Evolutionary conservation across 306 rosid genomes (phyloP), one percentile per base, ranked within the genome.

Genomic region (Carpinus viminea): DNA sequence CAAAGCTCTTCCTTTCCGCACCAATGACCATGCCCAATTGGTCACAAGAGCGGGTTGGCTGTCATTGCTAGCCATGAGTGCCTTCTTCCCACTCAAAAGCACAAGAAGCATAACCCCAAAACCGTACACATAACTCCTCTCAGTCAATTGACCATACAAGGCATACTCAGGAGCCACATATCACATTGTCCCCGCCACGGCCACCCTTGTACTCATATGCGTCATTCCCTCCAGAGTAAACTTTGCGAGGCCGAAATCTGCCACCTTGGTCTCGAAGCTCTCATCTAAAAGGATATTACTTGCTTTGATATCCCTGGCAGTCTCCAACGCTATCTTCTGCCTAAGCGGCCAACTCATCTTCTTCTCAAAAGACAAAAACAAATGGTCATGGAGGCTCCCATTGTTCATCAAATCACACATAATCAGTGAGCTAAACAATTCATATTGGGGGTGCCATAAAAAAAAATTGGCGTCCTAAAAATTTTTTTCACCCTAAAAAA

Each of bases 81-180:
- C 98, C 73, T 92, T 92, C 87, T 72, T 93, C 78, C 99, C 99
- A 70, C 98, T 92, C 88, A 95, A 79, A 73, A 95, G 93, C 93
- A 93, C 99, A 54, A 95, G 96, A 60, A 95, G 88, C 83, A 95
- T 86, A 57, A 95, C 94, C 31, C 99, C 99, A 50, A 80, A 95
- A 79, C 98, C 88, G 50, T 87, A 95, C 61, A 95, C 98, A 62
- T 95, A 98, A 73, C 96, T 95, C 46, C 96, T 87, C 85, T 90
- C 99, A 0, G 99, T 90, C 88, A 95, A 85, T 36, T 95, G 99
- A 3, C 99, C 99, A 51, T 95, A 95, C 80, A 95, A 81, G 0
- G 98, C 99, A 70, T 95, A 95, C 86, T 95, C 99, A 0, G 99
- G 99, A 43, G 99, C 98, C 53, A 95, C 93, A 90, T 93, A 95